Percentiles rank a stretch among this genome's conserved stretches.
Evolutionary conservation across 2,329 filamentous ascomycete species (phyloP).

Genomic region (Teratosphaeria gauchensis): DNA sequence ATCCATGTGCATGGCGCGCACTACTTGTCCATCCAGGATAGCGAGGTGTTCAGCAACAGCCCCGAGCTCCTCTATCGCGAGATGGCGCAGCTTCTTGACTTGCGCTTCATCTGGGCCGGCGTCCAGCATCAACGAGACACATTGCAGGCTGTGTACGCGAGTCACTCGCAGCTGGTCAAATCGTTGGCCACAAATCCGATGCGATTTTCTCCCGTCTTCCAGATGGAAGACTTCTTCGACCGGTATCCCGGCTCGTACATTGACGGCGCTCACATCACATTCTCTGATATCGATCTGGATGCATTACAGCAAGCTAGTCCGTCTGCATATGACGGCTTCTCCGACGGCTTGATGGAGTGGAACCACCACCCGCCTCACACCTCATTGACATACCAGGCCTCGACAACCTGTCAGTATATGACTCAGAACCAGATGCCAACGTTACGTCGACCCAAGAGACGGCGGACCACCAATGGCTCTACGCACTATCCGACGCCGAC

Average conservation of each 20-base stretch:
- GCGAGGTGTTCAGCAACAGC: conserved; percentile 54
- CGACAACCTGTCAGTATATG: conserved; percentile 10
- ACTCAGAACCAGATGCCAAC: conserved; percentile 10
- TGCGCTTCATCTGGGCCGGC: conserved; percentile 66
- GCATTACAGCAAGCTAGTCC: conserved; percentile 26
- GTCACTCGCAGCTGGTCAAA: conserved; percentile 73
- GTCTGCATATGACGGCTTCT: background rate
- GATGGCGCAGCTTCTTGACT: conserved; percentile 68
- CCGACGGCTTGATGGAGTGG: conserved; percentile 38
- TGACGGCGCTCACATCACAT: conserved; percentile 64
- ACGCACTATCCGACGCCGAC: conserved; percentile 15
- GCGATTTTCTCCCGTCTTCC: conserved; percentile 69
- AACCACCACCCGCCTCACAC: background rate
- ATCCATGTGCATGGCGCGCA: conserved; percentile 81
- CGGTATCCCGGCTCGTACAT: conserved; percentile 64
- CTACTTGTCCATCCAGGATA: conserved; percentile 54
- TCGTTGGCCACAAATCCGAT: conserved; percentile 58
- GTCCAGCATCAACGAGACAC: conserved; percentile 73
- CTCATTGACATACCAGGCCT: background rate
- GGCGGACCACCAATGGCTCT: conserved; percentile 13
- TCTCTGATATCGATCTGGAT: conserved; percentile 52
- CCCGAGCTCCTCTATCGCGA: conserved; percentile 65
- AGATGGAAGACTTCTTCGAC: conserved; percentile 81
- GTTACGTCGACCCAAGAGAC: conserved; percentile 8
- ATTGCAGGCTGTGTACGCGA: conserved; percentile 64